Conservation (phyloP, 202 grass and related monocot species). For the Elaeis oleifera region DNA sequence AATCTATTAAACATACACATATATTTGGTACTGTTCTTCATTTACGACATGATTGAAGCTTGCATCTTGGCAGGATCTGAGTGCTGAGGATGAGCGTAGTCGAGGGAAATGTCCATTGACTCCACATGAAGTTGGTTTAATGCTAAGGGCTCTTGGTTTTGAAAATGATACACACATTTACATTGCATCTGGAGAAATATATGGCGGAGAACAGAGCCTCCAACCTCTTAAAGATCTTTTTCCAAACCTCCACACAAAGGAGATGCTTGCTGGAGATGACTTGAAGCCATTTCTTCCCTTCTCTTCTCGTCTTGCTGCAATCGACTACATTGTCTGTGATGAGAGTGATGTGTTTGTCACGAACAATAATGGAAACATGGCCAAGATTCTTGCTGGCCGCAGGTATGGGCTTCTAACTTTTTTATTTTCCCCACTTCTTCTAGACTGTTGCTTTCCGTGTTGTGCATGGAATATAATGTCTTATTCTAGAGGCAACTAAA, state of each 20-base stretch:
- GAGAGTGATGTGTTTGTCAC: constrained; percentile 80
- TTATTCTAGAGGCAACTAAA: too few species aligned
- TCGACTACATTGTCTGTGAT: constrained; percentile 84
- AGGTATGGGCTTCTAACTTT: constrained; percentile 36
- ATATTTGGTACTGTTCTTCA: neutral
- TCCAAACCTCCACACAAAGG: constrained; percentile 83
- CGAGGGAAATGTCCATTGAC: constrained; percentile 83
- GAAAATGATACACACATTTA: constrained; percentile 68
- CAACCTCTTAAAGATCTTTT: constrained; percentile 70
- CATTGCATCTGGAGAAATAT: constrained; percentile 93
- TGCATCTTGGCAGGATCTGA: constrained; percentile 61
- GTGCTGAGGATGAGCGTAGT: constrained; percentile 66
- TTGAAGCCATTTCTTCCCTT: constrained; percentile 65
- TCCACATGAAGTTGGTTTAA: constrained; percentile 80
- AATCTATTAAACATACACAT: too few species aligned
- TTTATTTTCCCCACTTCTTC: neutral
- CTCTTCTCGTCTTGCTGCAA: constrained; percentile 71
- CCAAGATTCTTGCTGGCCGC: constrained; percentile 78
- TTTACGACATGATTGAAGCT: neutral
- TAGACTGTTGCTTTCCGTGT: too few species aligned
- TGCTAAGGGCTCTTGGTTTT: constrained; percentile 80
- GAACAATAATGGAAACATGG: constrained; percentile 99
- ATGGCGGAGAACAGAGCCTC: constrained; percentile 77
- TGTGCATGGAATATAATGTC: too few species aligned
- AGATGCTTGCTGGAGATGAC: constrained; percentile 62